Conservation (phyloP, 352 stramenopile genomes). For the Globisporangium spiculum region DNA sequence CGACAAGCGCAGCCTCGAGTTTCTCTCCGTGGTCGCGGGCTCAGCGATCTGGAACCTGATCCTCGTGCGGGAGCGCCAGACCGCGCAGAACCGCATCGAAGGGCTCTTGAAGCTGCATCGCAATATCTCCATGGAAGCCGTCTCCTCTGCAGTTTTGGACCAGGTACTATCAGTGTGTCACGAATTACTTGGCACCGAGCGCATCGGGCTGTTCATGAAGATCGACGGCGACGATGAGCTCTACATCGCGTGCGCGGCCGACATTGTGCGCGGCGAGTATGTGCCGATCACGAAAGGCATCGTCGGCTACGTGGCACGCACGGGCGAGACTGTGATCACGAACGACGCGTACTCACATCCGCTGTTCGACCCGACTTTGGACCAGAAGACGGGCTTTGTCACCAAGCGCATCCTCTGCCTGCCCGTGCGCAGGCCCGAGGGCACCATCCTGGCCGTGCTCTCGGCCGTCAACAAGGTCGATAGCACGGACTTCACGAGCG, state of each 20-base stretch:
- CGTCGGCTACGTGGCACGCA: slow-evolving; percentile 61
- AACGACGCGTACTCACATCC: slow-evolving; percentile 65
- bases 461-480: slow-evolving; percentile 77
- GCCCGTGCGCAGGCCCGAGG: slow-evolving; percentile 55
- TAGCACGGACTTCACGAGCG: slow-evolving; percentile 56
- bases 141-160: slow-evolving; percentile 53
- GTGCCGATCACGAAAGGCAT: slow-evolving; percentile 69
- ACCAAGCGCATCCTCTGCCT: slow-evolving; percentile 64
- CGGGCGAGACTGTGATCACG: slow-evolving; percentile 62
- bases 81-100: slow-evolving; percentile 66
- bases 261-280: slow-evolving; percentile 65
- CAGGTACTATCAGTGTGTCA: slow-evolving; percentile 71
- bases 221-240: slow-evolving; percentile 67
- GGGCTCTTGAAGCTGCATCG: slow-evolving; percentile 63
- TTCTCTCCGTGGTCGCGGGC: slow-evolving; percentile 51
- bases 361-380: slow-evolving; percentile 62
- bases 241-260: slow-evolving; percentile 55
- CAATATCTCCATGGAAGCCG: slow-evolving; percentile 69
- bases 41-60: slow-evolving; percentile 71
- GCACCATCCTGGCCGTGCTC: slow-evolving; percentile 56
- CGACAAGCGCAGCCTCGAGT: slow-evolving; percentile 50
- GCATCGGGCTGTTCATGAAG: slow-evolving; percentile 69
- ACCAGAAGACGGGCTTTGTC: slow-evolving; percentile 61
- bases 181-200: slow-evolving; percentile 62
- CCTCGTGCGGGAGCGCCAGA: slow-evolving; percentile 58